Evolutionary conservation across 805 yeast genomes (phyloP).

Genomic region (Saturnispora hagleri): DNA sequence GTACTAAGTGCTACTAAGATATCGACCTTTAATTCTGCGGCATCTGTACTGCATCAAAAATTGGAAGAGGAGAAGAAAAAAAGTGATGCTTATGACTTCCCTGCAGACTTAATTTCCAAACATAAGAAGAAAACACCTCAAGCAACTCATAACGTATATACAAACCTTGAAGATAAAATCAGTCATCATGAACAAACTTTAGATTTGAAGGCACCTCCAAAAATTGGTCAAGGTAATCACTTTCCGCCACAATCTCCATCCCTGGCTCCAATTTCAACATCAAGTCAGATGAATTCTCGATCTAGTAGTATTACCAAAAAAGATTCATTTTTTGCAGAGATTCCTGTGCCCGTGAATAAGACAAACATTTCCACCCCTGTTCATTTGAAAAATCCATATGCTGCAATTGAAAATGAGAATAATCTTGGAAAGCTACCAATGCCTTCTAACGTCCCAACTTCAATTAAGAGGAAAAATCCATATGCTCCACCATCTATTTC

Average conservation of each 20-base stretch:
- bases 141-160: slow-evolving; percentile 23
- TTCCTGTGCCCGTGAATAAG: slow-evolving; percentile 31
- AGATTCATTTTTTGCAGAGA: slow-evolving; percentile 47
- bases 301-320: background rate
- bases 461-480: slow-evolving; percentile 1
- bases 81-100: slow-evolving; percentile 75
- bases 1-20: background rate
- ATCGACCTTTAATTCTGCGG: background rate
- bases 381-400: slow-evolving; percentile 22
- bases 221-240: background rate
- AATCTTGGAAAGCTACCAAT: slow-evolving; percentile 7
- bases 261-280: background rate
- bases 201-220: slow-evolving; percentile 4
- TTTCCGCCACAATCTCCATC: background rate
- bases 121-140: slow-evolving; percentile 32
- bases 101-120: slow-evolving; percentile 41
- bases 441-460: background rate
- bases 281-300: background rate
- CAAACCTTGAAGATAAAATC: slow-evolving; percentile 17
- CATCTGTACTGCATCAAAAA: slow-evolving; percentile 10
- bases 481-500: slow-evolving; percentile 12
- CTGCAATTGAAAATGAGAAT: slow-evolving; percentile 13
- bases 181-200: slow-evolving; percentile 5
- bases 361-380: slow-evolving; percentile 3
- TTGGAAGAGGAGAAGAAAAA: slow-evolving; percentile 37